A percentile compares a stretch with the other conserved stretches of the same genome.
Evolutionary conservation across 805 yeast species (phyloP).

Genomic region (Starmerella apis): DNA sequence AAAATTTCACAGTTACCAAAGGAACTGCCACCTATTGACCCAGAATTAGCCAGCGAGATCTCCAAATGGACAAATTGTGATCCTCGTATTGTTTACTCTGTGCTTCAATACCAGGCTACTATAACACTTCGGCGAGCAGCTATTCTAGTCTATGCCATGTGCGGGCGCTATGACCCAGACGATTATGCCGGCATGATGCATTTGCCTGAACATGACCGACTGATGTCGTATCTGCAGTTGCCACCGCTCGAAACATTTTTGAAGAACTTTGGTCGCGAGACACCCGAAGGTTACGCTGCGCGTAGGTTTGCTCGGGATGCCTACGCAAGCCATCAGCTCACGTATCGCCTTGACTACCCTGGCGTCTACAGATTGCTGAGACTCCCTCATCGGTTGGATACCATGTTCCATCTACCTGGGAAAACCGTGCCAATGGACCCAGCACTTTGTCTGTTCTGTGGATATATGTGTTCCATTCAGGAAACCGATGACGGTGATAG

Average conservation of each 20-base stretch:
- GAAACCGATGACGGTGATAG: slow-evolving; percentile 32
- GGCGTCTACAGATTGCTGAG: slow-evolving; percentile 50
- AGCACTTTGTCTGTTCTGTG: slow-evolving; percentile 80
- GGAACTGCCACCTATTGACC: slow-evolving; percentile 1
- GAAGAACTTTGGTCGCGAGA: slow-evolving; percentile 9
- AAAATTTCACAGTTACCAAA: slow-evolving; percentile 1
- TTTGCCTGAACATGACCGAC: slow-evolving; percentile 24
- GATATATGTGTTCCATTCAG: slow-evolving; percentile 57
- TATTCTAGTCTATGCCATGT: slow-evolving; percentile 18
- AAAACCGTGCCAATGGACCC: slow-evolving; percentile 45
- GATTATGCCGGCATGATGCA: slow-evolving; percentile 23
- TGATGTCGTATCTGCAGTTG: slow-evolving; percentile 19
- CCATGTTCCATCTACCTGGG: slow-evolving; percentile 44
- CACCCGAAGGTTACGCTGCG: slow-evolving; percentile 17
- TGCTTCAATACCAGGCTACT: slow-evolving; percentile 20
- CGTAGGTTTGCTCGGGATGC: neutral
- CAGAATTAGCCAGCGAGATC: slow-evolving; percentile 2
- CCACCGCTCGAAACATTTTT: slow-evolving; percentile 23
- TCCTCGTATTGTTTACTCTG: slow-evolving; percentile 13
- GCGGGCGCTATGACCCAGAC: slow-evolving; percentile 25
- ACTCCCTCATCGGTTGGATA: slow-evolving; percentile 58
- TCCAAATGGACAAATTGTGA: slow-evolving; percentile 12
- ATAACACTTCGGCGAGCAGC: slow-evolving; percentile 21
- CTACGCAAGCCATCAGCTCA: neutral
- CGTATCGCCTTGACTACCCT: slow-evolving; percentile 46